A percentile compares a stretch with the other conserved stretches of the same genome.
These are phyloP conservation scores for Vaucheria bursata DNA, from an alignment of 352 stramenopile genomes.

Conservation along the genomic window DNA sequence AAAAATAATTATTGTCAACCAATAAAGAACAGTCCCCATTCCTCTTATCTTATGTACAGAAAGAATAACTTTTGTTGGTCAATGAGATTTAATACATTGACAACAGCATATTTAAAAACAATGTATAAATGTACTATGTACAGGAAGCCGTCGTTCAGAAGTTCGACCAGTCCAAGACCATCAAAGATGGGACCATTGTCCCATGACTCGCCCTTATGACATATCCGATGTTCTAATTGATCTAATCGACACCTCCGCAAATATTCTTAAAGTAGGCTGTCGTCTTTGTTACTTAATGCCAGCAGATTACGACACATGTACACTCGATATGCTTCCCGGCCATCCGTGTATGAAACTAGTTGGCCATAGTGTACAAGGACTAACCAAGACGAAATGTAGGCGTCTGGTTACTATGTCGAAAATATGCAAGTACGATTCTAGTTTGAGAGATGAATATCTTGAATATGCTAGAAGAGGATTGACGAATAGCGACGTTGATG, in stretches of 20 bases:
- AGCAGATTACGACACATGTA: conserved; percentile 30
- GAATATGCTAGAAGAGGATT: not conserved
- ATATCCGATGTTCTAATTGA: conserved; percentile 93
- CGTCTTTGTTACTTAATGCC: conserved; percentile 42
- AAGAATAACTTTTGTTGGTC: no score
- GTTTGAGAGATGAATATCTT: not conserved
- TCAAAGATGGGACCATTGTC: conserved; percentile 80
- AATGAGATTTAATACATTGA: no score
- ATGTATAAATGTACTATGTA: no score
- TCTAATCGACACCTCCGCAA: conserved; percentile 73
- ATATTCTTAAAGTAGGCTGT: conserved; percentile 25
- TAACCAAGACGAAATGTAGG: conserved; percentile 39
- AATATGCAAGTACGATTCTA: conserved; percentile 4
- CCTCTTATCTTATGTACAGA: no score
- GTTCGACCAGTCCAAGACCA: conserved; percentile 60
- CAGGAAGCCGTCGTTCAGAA: conserved; percentile 54
- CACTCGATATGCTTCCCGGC: conserved; percentile 16
- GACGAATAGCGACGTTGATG: not conserved
- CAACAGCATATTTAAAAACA: no score
- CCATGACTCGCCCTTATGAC: conserved; percentile 84
- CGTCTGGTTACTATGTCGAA: conserved; percentile 45
- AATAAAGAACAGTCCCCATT: no score
- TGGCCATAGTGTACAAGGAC: conserved; percentile 32
- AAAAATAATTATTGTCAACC: no score
- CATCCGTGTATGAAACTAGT: conserved; percentile 38